Base-by-base conservation (phyloP, 345 rosid species). In the Alliaria petiolata region DNA sequence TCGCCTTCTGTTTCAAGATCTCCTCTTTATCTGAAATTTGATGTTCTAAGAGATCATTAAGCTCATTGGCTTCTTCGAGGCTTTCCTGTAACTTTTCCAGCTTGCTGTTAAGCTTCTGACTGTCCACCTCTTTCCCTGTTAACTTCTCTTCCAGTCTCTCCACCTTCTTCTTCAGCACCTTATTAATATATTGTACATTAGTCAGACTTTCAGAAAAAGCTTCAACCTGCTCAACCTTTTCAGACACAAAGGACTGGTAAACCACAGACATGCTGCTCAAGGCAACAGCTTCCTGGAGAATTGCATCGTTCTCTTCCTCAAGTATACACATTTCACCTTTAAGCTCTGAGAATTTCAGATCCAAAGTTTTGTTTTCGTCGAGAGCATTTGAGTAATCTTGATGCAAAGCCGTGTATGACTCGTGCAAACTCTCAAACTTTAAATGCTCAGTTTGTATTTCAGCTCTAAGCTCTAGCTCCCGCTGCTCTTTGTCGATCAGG, bases 1-100 rank as follows among this genome's bases (percentile, higher is more conserved):
- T 40, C 42, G 75, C 81, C 76, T 87, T 91, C 79, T 82, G 77
- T 59, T 79, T 80, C 72, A 89, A 70, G 67, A 81, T 84, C 57
- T 82, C 92, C 17, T 81, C 81, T 47, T 82, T 86, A 55, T 75
- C 71, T 11, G 72, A 43, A 62, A 83, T 67, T 81, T 87, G 86
- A 78, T 63, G 79, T 68, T 82, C 85, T 60, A 91, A 77, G 62
- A 82, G 83, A 74, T 77, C 91, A 65, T 77, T 87, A 34, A 86
- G 59, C 74, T 85, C 86, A 64, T 74, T 79, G 22, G 75, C 85
- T 69, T 85, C 85, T 62, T 75, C 70, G 42, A 91, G 78, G 74
- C 89, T 91, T 72, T 58, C 78, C 47, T 67, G 83, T 76, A 87
- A 66, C 74, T 77, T 80, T 61, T 85, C 80, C 15, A 87, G 69